These are phyloP conservation scores for Geotrichum bryndzae DNA, from an alignment of 1,139 yeast genomes.

Conservation along the genomic window DNA sequence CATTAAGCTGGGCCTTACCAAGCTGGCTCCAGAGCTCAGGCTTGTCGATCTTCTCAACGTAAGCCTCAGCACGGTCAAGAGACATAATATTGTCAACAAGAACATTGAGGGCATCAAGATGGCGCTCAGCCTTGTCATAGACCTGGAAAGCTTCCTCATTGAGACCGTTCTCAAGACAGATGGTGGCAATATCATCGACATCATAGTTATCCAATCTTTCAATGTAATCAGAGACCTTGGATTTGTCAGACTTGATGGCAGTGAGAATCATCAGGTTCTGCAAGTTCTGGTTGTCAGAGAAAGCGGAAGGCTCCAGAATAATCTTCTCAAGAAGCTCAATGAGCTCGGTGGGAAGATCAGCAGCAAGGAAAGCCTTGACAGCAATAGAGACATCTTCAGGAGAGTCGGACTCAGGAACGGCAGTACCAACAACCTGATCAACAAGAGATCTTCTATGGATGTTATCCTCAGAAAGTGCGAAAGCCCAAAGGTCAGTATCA, in stretches of 20 bases:
- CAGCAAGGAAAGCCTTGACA: slow-evolving; percentile 95
- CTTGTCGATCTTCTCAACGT: slow-evolving; percentile 82
- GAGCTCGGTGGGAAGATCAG: slow-evolving; percentile 85
- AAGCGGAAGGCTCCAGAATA: slow-evolving; percentile 93
- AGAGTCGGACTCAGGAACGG: slow-evolving; percentile 89
- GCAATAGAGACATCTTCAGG: slow-evolving; percentile 96
- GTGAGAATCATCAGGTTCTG: slow-evolving; percentile 90
- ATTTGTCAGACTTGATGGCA: slow-evolving; percentile 89
- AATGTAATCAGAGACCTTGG: slow-evolving; percentile 75
- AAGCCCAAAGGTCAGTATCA: slow-evolving; percentile 73
- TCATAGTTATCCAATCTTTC: slow-evolving; percentile 89
- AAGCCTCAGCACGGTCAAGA: slow-evolving; percentile 88
- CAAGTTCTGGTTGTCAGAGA: slow-evolving; percentile 87
- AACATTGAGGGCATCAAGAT: slow-evolving; percentile 78
- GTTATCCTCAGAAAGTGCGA: slow-evolving; percentile 69
- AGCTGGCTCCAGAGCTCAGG: slow-evolving; percentile 91
- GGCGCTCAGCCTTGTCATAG: slow-evolving; percentile 76
- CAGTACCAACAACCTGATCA: slow-evolving; percentile 93
- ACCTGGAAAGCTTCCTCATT: slow-evolving; percentile 93
- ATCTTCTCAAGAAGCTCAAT: slow-evolving; percentile 89
- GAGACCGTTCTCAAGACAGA: slow-evolving; percentile 82
- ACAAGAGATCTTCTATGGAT: slow-evolving; percentile 83
- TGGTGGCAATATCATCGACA: slow-evolving; percentile 88
- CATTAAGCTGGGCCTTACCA: slow-evolving; percentile 94
- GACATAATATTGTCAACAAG: slow-evolving; percentile 90